Evolutionary conservation across 1,284 basidiomycete species (phyloP), one percentile per base, ranked within the genome.

Genomic region (Ustilago bromivora): DNA sequence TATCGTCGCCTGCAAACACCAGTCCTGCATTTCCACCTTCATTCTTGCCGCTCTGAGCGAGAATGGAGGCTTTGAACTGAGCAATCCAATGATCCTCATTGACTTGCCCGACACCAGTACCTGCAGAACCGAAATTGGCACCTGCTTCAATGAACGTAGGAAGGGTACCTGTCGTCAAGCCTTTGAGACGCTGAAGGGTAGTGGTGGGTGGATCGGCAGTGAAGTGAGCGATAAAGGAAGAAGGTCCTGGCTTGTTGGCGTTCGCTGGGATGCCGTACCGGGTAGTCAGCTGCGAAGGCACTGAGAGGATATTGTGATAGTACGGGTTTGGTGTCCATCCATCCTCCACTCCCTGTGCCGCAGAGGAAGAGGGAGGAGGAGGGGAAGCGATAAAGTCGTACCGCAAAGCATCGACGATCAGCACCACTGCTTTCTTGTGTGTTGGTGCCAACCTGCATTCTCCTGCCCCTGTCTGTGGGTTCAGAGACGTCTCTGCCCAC

Each of bases 61-160:
- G 57, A 17, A 74, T 59, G 56, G 64, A 71, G 1, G 87, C 56
- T 86, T 88, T 17, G 85, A 87, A 17, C 69, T 88, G 88, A 5
- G 78, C 68, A 12, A 88, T 81, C 87, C 90, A 91, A 0, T 92
- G 95, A 86, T 99, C 97, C 87, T 99, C 96, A 12, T 89, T 89
- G 52, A 98, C 93, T 47, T 68, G 57, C 1, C 80, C 80, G 1
- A 81, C 67, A 0, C 92, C 92, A 0, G 71, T 73, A 7, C 66
- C 71, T 5, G 66, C 71, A 15, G 61, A 65, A 0, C 91, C 94
- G 88, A 99, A 98, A 86, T 95, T 98, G 61, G 92, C 92, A 6
- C 95, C 94, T 28, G 94, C 90, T 83, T 99, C 96, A 57, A 99
- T 91, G 82, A 99, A 99, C 0, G 97, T 99, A 0, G 97, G 96